Percentiles rank a stretch among this genome's conserved stretches.
Conservation (phyloP, 352 stramenopile species). For the Pythium sukuiense region DNA sequence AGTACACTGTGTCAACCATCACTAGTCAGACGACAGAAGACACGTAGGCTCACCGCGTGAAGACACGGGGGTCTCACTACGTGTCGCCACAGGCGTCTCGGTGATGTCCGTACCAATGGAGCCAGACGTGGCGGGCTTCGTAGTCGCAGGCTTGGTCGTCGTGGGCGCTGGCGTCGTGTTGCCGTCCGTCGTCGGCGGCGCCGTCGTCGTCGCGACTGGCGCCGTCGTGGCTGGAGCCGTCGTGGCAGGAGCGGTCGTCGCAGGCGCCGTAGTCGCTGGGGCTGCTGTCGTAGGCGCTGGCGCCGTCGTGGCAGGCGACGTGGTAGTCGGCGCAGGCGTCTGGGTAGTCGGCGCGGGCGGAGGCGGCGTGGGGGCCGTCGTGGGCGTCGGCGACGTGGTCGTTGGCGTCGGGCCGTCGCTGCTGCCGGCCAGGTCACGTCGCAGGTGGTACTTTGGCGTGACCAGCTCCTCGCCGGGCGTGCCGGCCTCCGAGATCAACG, state of each 20-base stretch:
- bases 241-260: conserved; percentile 19
- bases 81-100: background rate
- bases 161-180: conserved; percentile 3
- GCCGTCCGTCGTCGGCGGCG: conserved; percentile 3
- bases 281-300: conserved; percentile 31
- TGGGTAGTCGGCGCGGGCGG: conserved; percentile 19
- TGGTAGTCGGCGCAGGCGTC: conserved; percentile 12
- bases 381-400: conserved; percentile 9
- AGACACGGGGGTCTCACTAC: background rate
- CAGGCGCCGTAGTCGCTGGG: conserved; percentile 27
- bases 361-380: conserved; percentile 30
- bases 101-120: background rate
- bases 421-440: conserved; percentile 9
- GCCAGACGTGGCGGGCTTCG: conserved; percentile 1
- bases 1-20: too few species aligned
- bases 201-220: conserved; percentile 28
- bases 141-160: conserved; percentile 4
- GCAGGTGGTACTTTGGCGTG: conserved; percentile 8
- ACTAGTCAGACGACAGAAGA: background rate
- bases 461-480: background rate
- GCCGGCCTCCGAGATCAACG: conserved; percentile 9
- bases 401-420: conserved; percentile 4
- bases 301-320: conserved; percentile 20
- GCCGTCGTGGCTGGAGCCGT: conserved; percentile 32
- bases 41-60: conserved; percentile 2